Evolutionary conservation across 2,329 filamentous ascomycete species (phyloP), one percentile per base, ranked within the genome.

Genomic region (Claviceps cyperi): DNA sequence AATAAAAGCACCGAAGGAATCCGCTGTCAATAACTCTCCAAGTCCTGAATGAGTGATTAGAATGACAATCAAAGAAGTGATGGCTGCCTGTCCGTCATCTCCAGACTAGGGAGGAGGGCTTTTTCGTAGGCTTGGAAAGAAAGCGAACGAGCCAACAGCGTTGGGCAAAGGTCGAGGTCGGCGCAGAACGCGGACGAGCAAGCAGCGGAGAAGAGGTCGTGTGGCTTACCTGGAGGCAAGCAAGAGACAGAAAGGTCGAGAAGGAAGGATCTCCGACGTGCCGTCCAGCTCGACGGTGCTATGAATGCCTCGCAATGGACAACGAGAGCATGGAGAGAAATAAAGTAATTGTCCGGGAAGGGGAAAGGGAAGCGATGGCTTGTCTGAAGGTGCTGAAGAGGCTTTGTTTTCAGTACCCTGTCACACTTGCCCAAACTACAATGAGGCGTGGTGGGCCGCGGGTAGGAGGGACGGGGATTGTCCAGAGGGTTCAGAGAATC

Each of bases 351-450:
- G 28, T 11, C 28, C 28, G 28, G 28, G 28, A 32, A 32, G 28
- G 57, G 54, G 54, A 56, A 54, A 53, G 50, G 53, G 52, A 54
- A 54, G 54, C 55, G 56, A 55, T 50, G 52, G 52, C 57, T 53
- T 56, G 53, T 55, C 48, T 62, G 58, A 60, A 60, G 57, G 56
- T 51, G 55, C 57, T 60, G 61, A 59, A 67, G 67, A 69, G 65
- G 66, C 66, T 68, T 68, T 65, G 66, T 64, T 67, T 67, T 68
- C 61, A 57, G 53, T 58, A 62, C 62, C 62, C 59, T 66, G 65
- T 64, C 60, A 57, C 59, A 60, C 57, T 58, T 58, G 54, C 56
- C 52, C 56, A 59, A 55, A 55, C 54, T 53, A 59, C 56, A 56
- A 58, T 57, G 55, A 57, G 55, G 59, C 54, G 55, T 47, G 59